phyloP scores from a whole-genome alignment of 768 basidiomycete species.

The Hydnomerulius pinastri region DNA sequence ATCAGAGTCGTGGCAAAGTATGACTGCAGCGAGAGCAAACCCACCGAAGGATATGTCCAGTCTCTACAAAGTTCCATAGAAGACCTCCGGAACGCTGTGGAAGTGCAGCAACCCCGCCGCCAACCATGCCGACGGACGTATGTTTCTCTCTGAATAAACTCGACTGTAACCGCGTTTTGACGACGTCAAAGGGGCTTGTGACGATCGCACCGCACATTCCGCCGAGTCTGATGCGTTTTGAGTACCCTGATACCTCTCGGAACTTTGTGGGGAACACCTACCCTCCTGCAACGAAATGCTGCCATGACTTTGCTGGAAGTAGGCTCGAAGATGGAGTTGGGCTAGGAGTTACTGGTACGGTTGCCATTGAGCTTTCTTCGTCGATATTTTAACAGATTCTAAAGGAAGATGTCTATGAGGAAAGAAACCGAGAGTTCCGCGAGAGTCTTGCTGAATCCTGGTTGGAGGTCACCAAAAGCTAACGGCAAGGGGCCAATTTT shows the following conservation, averaged over 20 bases:
- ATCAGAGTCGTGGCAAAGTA: neutral
- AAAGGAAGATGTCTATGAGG: neutral
- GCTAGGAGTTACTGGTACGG: conserved; percentile 26
- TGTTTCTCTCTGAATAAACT: conserved; percentile 68
- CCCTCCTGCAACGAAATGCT: conserved; percentile 87
- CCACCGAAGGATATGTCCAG: conserved; percentile 85
- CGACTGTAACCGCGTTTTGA: conserved; percentile 96
- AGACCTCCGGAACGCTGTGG: conserved; percentile 50
- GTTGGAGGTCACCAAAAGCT: neutral
- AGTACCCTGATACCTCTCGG: too few relatives aligned
- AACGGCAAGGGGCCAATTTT: neutral
- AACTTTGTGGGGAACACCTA: conserved; percentile 41
- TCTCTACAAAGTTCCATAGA: conserved; percentile 94
- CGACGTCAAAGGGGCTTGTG: conserved; percentile 97
- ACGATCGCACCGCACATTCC: conserved; percentile 98
- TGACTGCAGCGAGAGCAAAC: neutral
- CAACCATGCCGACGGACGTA: conserved; percentile 31
- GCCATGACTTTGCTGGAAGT: conserved; percentile 78
- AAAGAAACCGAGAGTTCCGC: neutral
- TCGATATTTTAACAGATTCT: neutral
- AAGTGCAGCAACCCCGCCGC: conserved; percentile 31
- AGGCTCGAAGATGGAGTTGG: conserved; percentile 37
- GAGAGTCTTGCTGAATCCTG: neutral
- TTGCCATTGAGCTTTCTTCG: conserved; percentile 17
- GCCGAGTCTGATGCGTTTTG: conserved; percentile 81